A percentile compares a stretch with the other conserved stretches of the same genome.
Evolutionary conservation across 441 rosid genomes (phyloP).

Genomic region (Lepidium campestre): DNA sequence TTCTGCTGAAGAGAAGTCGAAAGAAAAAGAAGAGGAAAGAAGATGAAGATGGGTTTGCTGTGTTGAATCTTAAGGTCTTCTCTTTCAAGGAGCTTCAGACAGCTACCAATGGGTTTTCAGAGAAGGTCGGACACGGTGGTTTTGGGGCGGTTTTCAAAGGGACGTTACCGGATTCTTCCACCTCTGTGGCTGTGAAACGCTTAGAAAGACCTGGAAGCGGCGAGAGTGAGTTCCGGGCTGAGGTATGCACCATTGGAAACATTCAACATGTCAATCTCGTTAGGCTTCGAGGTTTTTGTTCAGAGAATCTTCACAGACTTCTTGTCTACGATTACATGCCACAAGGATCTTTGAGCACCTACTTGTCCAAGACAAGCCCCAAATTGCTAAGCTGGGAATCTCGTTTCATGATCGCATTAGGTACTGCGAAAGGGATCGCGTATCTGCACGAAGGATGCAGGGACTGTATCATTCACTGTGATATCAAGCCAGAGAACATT

Average conservation of each 20-base stretch:
- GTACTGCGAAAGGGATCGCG: constrained; percentile 75
- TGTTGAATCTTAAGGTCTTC: constrained; percentile 61
- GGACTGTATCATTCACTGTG: constrained; percentile 89
- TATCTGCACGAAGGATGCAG: constrained; percentile 87
- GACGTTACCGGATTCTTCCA: constrained; percentile 50
- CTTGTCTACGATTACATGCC: constrained; percentile 88
- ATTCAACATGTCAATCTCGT: constrained; percentile 87
- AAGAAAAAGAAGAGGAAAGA: constrained; percentile 33
- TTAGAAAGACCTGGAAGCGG: constrained; percentile 77
- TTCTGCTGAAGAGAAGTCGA: constrained; percentile 30
- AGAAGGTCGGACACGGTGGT: constrained; percentile 83
- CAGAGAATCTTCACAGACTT: constrained; percentile 65
- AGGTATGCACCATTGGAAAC: constrained; percentile 83
- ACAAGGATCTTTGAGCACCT: constrained; percentile 67
- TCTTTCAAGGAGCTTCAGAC: constrained; percentile 62
- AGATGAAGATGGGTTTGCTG: constrained; percentile 43
- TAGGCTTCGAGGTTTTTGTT: constrained; percentile 82
- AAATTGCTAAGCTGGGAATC: constrained; percentile 59
- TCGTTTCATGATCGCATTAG: constrained; percentile 56
- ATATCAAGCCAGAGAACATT: constrained; percentile 88
- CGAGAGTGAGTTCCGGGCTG: constrained; percentile 80
- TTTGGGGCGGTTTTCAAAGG: constrained; percentile 82
- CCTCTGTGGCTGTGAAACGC: constrained; percentile 69
- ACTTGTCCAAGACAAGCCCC: constrained; percentile 44
- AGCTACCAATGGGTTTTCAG: constrained; percentile 57